Base-by-base conservation (phyloP, 2,329 filamentous ascomycete genomes). In the Xylariaceae sp. region DNA sequence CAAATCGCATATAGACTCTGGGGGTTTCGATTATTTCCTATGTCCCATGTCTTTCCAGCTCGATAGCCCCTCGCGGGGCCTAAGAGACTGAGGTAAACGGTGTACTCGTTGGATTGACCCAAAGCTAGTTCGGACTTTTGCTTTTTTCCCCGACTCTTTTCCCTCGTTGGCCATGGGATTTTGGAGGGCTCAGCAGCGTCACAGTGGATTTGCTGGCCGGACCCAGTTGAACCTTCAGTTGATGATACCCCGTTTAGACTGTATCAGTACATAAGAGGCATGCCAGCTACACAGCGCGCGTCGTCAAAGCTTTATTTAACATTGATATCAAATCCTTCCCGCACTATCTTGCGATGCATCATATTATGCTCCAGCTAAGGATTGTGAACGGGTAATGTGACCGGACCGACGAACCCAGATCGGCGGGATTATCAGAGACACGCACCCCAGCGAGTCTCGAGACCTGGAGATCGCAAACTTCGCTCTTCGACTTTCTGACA, bases 191-290 rank as follows among this genome's bases (percentile, higher is more conserved):
- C 55, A 62, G 60, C 60, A 60, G 58, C 50, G 49, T 50, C 58
- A 49, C 17, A 54, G 57, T 57, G 55, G 57, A 57, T 56, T 53
- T 54, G 58, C 64, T 62, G 63, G 61, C 64, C 62, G 65, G 65
- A 59, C 61, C 64, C 64, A 63, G 61, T 57, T 63, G 59, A 60
- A 65, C 22, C 22, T 7, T 27, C 22, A 27, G 22, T 66, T 66
- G 64, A 64, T 60, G 62, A 67, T 67, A 67, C 65, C 65, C 64
- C 57, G 57, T 61, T 65, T 67, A 67, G 64, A 67, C 62, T 66
- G 64, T 67, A 66, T 27, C 61, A 66, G 55, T 66, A 65, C 57
- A 59, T 49, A 45, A 64, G 49, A 59, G 58, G 58, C 57, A 65
- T 55, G 58, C 60, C 59, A 62, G 62, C 62, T 64, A 60, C 62